Percentiles rank a stretch among this genome's conserved stretches.
phyloP scores from a whole-genome alignment of 768 basidiomycete species.

The Obba rivulosa region DNA sequence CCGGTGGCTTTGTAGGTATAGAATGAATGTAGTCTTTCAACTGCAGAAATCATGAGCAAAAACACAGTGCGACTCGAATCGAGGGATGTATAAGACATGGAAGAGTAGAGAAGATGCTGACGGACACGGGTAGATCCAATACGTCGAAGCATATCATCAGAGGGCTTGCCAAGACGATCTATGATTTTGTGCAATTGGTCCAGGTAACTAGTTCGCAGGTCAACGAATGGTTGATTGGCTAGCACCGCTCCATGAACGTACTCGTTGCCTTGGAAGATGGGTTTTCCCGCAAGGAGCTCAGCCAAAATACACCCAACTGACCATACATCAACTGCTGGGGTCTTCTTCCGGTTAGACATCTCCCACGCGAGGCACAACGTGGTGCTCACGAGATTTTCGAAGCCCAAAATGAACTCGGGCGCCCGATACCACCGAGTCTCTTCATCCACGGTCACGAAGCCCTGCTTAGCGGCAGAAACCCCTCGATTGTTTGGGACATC shows the following conservation, averaged over 20 bases:
- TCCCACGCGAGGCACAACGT: background rate
- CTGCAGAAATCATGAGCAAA: constrained; percentile 39
- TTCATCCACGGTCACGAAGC: constrained; percentile 99
- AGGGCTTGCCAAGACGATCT: constrained; percentile 96
- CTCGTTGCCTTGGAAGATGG: constrained; percentile 97
- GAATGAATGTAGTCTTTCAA: constrained; percentile 98
- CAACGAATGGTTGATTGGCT: constrained; percentile 3
- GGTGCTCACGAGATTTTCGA: constrained; percentile 79
- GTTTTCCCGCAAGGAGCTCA: constrained; percentile 91
- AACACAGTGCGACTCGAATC: no score
- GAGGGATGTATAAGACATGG: background rate
- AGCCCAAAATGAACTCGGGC: constrained; percentile 98
- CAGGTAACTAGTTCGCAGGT: constrained; percentile 64
- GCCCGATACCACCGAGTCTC: constrained; percentile 98
- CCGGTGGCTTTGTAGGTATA: constrained; percentile 92
- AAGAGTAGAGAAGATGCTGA: background rate
- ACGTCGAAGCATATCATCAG: constrained; percentile 91
- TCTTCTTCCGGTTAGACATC: constrained; percentile 40
- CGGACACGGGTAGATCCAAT: constrained; percentile 89
- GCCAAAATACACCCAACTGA: constrained; percentile 94
- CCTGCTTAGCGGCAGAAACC: constrained; percentile 69
- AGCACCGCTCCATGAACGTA: constrained; percentile 24
- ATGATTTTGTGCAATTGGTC: constrained; percentile 98
- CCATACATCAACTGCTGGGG: constrained; percentile 93
- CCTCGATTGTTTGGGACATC: constrained; percentile 52